A percentile compares a stretch with the other conserved stretches of the same genome.
Conservation (phyloP, 352 stramenopile species). For the Hyaloperonospora arabidopsidis region DNA sequence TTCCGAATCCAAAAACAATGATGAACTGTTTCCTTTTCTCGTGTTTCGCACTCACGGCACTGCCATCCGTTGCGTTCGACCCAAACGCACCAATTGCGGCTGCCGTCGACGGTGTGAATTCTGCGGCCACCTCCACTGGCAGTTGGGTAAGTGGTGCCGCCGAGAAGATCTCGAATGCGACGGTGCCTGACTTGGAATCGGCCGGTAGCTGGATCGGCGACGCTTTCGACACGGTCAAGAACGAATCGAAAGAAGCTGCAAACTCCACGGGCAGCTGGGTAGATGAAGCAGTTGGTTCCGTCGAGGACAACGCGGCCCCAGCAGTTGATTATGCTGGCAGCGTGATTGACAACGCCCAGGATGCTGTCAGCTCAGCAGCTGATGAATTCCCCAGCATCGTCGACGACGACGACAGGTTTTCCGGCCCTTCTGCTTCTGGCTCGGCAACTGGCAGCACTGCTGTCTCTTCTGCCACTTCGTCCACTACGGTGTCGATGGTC, state of each 20-base stretch:
- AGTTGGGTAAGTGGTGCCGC: conserved; percentile 6
- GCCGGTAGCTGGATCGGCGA: conserved; percentile 17
- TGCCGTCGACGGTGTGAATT: conserved; percentile 10
- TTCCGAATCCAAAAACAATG: neutral
- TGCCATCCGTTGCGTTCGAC: conserved; percentile 7
- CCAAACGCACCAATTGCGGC: conserved; percentile 6
- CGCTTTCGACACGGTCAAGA: conserved; percentile 13
- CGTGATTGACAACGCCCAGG: conserved; percentile 9
- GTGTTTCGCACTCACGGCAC: conserved; percentile 9
- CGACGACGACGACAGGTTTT: conserved; percentile 10
- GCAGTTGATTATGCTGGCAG: conserved; percentile 9
- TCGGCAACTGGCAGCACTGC: conserved; percentile 7
- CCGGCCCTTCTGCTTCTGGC: conserved; percentile 11
- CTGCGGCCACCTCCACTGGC: conserved; percentile 12
- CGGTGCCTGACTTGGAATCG: conserved; percentile 9
- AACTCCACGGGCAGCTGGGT: conserved; percentile 21
- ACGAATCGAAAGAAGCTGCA: conserved; percentile 6
- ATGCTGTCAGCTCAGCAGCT: conserved; percentile 8
- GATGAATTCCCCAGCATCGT: conserved; percentile 13
- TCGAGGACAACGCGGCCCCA: conserved; percentile 10
- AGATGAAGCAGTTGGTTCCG: conserved; percentile 6
- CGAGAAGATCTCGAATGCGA: conserved; percentile 5
- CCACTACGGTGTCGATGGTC: conserved; percentile 12
- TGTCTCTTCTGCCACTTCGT: conserved; percentile 8
- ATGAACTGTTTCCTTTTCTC: conserved; percentile 22